These are phyloP conservation scores for Neoarthrinium moseri DNA, from an alignment of 2,329 filamentous ascomycete species.

Conservation along the genomic window DNA sequence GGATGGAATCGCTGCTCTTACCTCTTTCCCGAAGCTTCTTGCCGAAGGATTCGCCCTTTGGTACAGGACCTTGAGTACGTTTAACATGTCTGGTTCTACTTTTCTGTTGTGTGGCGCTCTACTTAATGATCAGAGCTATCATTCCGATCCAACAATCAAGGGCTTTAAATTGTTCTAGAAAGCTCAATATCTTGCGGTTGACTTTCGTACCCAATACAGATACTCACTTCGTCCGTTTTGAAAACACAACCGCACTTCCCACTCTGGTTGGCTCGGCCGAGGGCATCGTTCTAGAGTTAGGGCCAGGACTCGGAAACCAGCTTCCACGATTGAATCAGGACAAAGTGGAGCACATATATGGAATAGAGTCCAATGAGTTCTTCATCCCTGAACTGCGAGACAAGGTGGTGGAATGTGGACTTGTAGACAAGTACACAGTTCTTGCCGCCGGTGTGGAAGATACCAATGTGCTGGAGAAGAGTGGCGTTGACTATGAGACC, in stretches of 20 bases:
- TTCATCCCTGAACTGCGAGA: not conserved
- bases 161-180: not conserved
- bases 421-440: not conserved
- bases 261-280: not conserved
- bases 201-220: not conserved
- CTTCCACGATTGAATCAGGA: not conserved
- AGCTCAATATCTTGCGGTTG: no score
- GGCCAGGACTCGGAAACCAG: not conserved
- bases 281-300: not conserved
- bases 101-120: no score
- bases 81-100: not conserved
- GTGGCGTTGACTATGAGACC: not conserved
- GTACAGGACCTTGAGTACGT: slow-evolving; percentile 1
- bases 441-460: slow-evolving; percentile 4
- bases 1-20: not conserved
- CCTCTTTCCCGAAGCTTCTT: not conserved
- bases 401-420: not conserved
- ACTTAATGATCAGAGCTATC: no score
- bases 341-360: not conserved
- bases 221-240: not conserved
- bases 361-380: not conserved
- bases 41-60: not conserved
- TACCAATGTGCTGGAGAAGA: not conserved
- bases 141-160: not conserved
- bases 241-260: not conserved